These are phyloP conservation scores for Bimuria novae-zelandiae DNA, from an alignment of 2,329 filamentous ascomycete genomes.

Conservation along the genomic window DNA sequence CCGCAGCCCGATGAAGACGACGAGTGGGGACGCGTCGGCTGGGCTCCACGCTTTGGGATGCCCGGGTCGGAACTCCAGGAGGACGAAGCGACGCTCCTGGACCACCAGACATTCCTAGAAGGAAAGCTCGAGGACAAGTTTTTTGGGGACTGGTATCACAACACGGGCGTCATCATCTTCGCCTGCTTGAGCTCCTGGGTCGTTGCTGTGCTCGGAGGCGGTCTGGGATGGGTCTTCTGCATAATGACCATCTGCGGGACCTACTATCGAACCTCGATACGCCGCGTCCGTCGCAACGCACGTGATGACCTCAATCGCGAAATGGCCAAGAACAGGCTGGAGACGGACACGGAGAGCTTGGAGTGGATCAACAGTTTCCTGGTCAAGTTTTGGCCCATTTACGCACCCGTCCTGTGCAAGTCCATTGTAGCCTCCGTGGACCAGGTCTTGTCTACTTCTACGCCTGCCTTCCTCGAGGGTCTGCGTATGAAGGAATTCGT, in stretches of 20 bases:
- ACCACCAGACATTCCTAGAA: constrained; percentile 89
- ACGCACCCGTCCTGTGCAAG: constrained; percentile 88
- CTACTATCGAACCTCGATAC: constrained; percentile 94
- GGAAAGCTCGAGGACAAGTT: constrained; percentile 83
- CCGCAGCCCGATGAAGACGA: constrained; percentile 57
- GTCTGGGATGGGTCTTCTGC: constrained; percentile 89
- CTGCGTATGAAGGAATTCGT: constrained; percentile 92
- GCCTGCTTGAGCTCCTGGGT: constrained; percentile 91
- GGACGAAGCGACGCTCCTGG: constrained; percentile 69
- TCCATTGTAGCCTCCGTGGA: constrained; percentile 94
- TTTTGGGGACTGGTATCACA: constrained; percentile 98
- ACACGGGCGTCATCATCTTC: constrained; percentile 90
- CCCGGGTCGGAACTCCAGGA: constrained; percentile 55
- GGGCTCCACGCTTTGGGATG: constrained; percentile 81
- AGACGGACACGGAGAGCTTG: constrained; percentile 87
- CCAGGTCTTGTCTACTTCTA: constrained; percentile 90
- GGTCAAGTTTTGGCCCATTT: constrained; percentile 99
- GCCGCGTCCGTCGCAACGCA: constrained; percentile 92
- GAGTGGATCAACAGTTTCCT: constrained; percentile 99
- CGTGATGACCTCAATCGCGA: constrained; percentile 91
- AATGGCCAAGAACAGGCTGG: constrained; percentile 81
- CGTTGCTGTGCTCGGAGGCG: constrained; percentile 84
- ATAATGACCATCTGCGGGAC: constrained; percentile 91
- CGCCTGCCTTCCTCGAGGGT: constrained; percentile 90
- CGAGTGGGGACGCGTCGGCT: constrained; percentile 68